A percentile compares a stretch with the other conserved stretches of the same genome.
These are phyloP conservation scores for Sphaerulina populicola DNA, from an alignment of 2,329 filamentous ascomycete species.

Conservation along the genomic window DNA sequence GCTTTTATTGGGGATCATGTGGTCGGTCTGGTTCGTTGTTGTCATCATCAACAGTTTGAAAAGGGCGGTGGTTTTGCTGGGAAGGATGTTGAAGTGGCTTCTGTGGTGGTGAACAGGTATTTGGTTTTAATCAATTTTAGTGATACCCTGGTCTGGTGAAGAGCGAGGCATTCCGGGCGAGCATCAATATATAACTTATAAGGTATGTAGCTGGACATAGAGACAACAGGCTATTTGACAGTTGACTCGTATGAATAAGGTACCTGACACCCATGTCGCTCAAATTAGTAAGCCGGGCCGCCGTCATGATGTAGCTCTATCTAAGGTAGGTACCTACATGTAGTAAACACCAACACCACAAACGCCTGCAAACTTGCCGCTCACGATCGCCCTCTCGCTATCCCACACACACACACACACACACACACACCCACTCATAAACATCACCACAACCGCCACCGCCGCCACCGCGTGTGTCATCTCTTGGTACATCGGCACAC, in stretches of 20 bases:
- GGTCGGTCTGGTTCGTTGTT: constrained; percentile 88
- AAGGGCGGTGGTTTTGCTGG: constrained; percentile 53
- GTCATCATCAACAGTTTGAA: constrained; percentile 61
- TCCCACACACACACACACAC: neutral
- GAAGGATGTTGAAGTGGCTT: constrained; percentile 64
- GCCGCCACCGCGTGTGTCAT: neutral
- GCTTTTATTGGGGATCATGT: constrained; percentile 80
- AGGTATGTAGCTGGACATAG: constrained; percentile 2
- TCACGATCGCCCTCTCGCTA: no score
- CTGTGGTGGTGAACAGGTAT: constrained; percentile 55
- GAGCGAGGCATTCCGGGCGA: constrained; percentile 1
- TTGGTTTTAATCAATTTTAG: constrained; percentile 6
- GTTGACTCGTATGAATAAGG: no score
- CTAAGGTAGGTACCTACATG: neutral
- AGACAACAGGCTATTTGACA: neutral
- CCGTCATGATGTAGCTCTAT: neutral
- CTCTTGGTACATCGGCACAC: neutral
- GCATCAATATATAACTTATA: neutral
- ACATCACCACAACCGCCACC: neutral
- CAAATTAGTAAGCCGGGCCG: neutral
- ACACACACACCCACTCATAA: neutral
- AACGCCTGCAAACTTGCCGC: neutral
- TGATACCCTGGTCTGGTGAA: constrained; percentile 11
- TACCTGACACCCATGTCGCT: no score
- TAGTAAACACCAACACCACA: neutral